Evolutionary conservation across 192 early-diverging fungal genomes (phyloP).

Genomic region (Dispira parvispora): DNA sequence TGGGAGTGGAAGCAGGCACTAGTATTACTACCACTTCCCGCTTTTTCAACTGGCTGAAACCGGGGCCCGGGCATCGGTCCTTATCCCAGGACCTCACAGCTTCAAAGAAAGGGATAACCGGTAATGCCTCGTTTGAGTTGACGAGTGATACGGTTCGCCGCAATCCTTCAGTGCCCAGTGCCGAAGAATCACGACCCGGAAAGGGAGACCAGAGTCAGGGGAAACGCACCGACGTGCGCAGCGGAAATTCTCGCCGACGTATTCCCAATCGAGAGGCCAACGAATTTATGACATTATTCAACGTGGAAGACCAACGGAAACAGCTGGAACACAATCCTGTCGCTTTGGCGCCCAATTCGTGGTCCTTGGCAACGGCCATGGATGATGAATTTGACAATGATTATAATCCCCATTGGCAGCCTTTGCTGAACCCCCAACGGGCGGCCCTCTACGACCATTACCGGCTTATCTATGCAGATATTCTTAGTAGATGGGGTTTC

Average conservation of each 20-base stretch:
- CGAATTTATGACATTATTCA: background rate
- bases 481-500: conserved; percentile 1
- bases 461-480: conserved; percentile 1
- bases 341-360: background rate
- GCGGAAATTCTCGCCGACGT: background rate
- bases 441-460: conserved; percentile 3
- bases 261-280: background rate
- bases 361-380: background rate
- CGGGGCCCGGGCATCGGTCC: background rate
- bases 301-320: background rate
- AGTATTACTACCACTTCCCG: background rate
- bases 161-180: too few relatives aligned
- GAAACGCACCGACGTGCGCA: too few relatives aligned
- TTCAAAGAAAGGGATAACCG: too few relatives aligned
- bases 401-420: conserved; percentile 7
- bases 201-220: too few relatives aligned
- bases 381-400: conserved; percentile 6
- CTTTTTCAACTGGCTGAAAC: background rate
- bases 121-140: too few relatives aligned
- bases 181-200: too few relatives aligned
- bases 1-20: background rate
- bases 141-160: too few relatives aligned
- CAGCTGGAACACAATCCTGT: conserved; percentile 2
- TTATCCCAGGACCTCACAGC: too few relatives aligned
- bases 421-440: background rate